phyloP scores from a whole-genome alignment of 1,284 basidiomycete species.

The Tilletia setariae region DNA sequence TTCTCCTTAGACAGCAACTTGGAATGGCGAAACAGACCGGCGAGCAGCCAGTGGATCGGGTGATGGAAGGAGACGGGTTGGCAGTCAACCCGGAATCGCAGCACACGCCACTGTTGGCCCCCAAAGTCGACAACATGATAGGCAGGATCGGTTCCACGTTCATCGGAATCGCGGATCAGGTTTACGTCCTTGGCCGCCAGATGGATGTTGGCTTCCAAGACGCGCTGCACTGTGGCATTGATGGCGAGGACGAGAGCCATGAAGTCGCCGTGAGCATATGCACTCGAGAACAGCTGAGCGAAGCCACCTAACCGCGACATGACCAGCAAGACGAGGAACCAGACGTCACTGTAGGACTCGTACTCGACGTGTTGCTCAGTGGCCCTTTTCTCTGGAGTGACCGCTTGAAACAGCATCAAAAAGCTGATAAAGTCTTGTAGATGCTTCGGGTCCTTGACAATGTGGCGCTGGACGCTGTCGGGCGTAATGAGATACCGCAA shows the following conservation, averaged over 20 bases:
- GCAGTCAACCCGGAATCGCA: constrained; percentile 28
- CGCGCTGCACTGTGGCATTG: constrained; percentile 67
- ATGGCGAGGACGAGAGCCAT: constrained; percentile 69
- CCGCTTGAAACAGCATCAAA: constrained; percentile 46
- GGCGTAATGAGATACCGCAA: constrained; percentile 47
- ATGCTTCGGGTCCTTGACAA: constrained; percentile 29
- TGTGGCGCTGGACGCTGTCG: constrained; percentile 44
- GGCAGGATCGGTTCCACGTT: not conserved
- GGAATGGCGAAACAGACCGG: constrained; percentile 73
- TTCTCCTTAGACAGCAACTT: constrained; percentile 13
- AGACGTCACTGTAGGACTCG: constrained; percentile 46
- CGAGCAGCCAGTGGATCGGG: constrained; percentile 84
- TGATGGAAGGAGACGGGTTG: constrained; percentile 76
- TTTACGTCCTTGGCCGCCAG: constrained; percentile 1
- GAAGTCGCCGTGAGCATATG: constrained; percentile 58
- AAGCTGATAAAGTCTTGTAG: constrained; percentile 40
- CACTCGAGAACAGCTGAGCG: constrained; percentile 47
- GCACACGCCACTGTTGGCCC: constrained; percentile 5
- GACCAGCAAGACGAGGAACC: constrained; percentile 51
- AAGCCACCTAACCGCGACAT: constrained; percentile 46
- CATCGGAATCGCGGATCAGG: constrained; percentile 1
- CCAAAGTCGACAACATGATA: constrained; percentile 61
- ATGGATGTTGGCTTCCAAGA: constrained; percentile 53
- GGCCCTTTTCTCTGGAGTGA: constrained; percentile 45
- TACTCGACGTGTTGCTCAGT: constrained; percentile 49